phyloP scores from a whole-genome alignment of 306 rosid genomes.

The Begonia masoniana region DNA sequence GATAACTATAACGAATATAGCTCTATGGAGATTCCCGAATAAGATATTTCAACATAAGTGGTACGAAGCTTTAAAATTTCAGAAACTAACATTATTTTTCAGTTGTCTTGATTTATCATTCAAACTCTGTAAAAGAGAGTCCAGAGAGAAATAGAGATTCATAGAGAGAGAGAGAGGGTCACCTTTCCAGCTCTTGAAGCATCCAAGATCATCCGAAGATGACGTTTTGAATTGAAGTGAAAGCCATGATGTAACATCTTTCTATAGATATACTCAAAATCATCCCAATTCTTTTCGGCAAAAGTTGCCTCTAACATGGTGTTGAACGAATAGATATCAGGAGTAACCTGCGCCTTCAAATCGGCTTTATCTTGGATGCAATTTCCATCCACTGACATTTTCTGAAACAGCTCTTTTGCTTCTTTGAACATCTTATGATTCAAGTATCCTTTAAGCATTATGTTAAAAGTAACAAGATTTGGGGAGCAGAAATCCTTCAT shows the following conservation, averaged over 20 bases:
- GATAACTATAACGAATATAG: not conserved
- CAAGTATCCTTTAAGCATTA: conserved; percentile 68
- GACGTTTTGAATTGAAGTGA: conserved; percentile 81
- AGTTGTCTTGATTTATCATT: not conserved
- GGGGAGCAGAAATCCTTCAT: conserved; percentile 76
- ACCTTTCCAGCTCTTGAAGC: conserved; percentile 85
- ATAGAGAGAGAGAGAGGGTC: conserved; percentile 5
- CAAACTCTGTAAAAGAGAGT: too few relatives aligned
- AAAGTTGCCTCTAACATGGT: conserved; percentile 57
- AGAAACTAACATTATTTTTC: not conserved
- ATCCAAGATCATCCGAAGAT: conserved; percentile 64
- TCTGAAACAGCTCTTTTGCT: conserved; percentile 53
- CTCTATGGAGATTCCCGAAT: not conserved
- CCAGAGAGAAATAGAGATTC: not conserved
- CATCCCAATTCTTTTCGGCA: conserved; percentile 61
- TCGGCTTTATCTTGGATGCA: conserved; percentile 22
- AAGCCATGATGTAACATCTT: conserved; percentile 56
- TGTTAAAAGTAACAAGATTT: conserved; percentile 75
- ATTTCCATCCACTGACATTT: conserved; percentile 40
- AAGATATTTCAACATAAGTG: not conserved
- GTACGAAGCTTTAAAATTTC: not conserved
- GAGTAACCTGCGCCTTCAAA: conserved; percentile 39
- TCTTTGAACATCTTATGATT: conserved; percentile 63
- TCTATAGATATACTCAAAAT: conserved; percentile 40
- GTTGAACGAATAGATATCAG: conserved; percentile 80